Percentiles rank a stretch among this genome's conserved stretches.
Evolutionary conservation across 352 stramenopile species (phyloP).

Genomic region (Phytophthora kernoviae): DNA sequence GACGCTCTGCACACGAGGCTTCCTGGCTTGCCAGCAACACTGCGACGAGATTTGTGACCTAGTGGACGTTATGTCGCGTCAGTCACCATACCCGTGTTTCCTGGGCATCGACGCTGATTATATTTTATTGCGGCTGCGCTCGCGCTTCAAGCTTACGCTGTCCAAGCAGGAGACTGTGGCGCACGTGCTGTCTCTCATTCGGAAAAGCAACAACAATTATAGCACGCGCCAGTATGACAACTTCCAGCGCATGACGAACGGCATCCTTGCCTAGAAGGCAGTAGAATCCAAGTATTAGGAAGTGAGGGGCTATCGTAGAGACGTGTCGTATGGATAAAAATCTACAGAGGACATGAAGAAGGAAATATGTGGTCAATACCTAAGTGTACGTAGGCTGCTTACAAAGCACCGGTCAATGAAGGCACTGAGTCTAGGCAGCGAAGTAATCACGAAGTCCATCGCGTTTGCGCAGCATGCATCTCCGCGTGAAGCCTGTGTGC

Average conservation of each 20-base stretch:
- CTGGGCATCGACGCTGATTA: constrained; percentile 79
- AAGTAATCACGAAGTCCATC: constrained; percentile 45
- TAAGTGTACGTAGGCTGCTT: no score
- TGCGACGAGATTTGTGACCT: constrained; percentile 96
- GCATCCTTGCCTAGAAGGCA: constrained; percentile 83
- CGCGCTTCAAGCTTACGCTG: constrained; percentile 87
- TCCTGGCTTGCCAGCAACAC: constrained; percentile 96
- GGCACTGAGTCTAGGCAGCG: constrained; percentile 17
- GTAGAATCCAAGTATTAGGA: constrained; percentile 7
- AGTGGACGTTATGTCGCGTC: constrained; percentile 96
- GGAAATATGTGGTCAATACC: constrained; percentile 11
- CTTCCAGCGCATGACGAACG: constrained; percentile 95
- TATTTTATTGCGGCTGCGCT: constrained; percentile 87
- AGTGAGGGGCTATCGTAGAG: constrained; percentile 14
- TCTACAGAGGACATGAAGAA: constrained; percentile 12
- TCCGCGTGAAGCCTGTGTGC: constrained; percentile 72
- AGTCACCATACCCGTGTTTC: constrained; percentile 98
- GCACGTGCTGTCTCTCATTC: constrained; percentile 90
- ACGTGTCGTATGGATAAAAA: constrained; percentile 2
- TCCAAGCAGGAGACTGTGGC: constrained; percentile 91
- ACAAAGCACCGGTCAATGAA: constrained; percentile 1
- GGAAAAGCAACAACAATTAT: constrained; percentile 93
- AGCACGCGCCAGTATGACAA: constrained; percentile 94
- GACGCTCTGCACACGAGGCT: constrained; percentile 96
- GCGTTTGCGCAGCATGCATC: constrained; percentile 70